Evolutionary conservation across 805 yeast genomes (phyloP), one percentile per base, ranked within the genome.

Genomic region (Candida succiphila): DNA sequence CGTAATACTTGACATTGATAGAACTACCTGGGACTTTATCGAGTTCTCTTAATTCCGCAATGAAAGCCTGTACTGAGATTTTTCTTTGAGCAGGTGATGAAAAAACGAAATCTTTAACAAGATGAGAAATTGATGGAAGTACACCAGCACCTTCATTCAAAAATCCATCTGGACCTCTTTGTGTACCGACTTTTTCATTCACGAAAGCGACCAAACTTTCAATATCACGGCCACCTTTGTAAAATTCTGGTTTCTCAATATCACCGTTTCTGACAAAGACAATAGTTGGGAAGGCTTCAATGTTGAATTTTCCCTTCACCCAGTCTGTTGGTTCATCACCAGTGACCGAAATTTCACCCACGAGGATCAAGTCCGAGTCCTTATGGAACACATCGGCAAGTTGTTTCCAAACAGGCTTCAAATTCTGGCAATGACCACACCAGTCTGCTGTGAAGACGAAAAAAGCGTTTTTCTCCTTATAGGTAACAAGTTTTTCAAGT

Each of bases 391-490:
- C 54, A n/a, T 54, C 48, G 5, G 82, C 78, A 33, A 76, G 54
- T 32, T 55, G 40, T 29, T 62, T 67, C 60, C 73, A 72, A 8
- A 51, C 54, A 2, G 81, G 79, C 37, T 63, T 59, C 43, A 77
- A 54, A 15, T 57, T 52, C 51, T 69, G 62, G 56, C 84, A 77
- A 47, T 70, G 67, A 16, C 61, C 67, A 49, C 84, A 75, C 78
- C 80, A 70, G 26, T 66, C 60, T 13, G 79, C 74, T 5, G 82
- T 69, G 45, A 79, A 70, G 2, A 72, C 65, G 17, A 79, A 64
- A 25, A 79, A 49, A 1, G 65, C 70, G 26, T 48, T 46, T 35
- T 72, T 79, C 25, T 52, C 47, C 17, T 59, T 43, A 24, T 45
- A 35, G 23, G 52, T 38, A 7, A 62, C 40, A 20, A 43, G 32